Conservation (phyloP, 495 filamentous ascomycete genomes). For the Penicillium cinerascens region DNA sequence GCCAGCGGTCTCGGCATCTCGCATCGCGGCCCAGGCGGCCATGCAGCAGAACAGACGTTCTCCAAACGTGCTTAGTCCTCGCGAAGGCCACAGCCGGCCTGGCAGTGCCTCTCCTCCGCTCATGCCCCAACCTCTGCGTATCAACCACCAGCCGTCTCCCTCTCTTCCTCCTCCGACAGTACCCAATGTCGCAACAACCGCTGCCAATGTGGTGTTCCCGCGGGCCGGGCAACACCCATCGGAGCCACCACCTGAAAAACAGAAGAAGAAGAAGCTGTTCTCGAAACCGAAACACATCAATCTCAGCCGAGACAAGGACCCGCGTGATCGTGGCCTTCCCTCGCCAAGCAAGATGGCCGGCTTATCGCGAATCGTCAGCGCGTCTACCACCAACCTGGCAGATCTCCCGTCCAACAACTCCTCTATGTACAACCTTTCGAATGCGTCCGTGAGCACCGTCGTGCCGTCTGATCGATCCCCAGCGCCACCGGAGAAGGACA, state of each 20-base stretch:
- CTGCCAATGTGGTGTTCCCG: conserved; percentile 84
- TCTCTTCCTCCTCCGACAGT: conserved; percentile 55
- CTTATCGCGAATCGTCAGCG: conserved; percentile 63
- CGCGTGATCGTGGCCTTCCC: conserved; percentile 65
- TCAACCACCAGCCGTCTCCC: conserved; percentile 35
- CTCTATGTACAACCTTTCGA: conserved; percentile 77
- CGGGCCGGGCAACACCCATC: conserved; percentile 57
- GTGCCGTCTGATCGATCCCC: conserved; percentile 41
- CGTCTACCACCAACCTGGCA: conserved; percentile 70
- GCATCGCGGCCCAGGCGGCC: conserved; percentile 88
- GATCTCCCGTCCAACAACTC: conserved; percentile 62
- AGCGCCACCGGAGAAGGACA: conserved; percentile 32
- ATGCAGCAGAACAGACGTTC: conserved; percentile 79
- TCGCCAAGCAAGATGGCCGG: conserved; percentile 75
- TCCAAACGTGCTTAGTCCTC: conserved; percentile 55
- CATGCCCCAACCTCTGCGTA: conserved; percentile 20
- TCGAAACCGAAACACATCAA: conserved; percentile 82
- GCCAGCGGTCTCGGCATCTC: conserved; percentile 63
- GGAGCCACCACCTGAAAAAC: conserved; percentile 54
- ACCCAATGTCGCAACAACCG: conserved; percentile 69
- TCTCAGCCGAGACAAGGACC: conserved; percentile 66
- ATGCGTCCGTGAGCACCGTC: conserved; percentile 81
- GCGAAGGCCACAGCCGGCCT: conserved; percentile 33
- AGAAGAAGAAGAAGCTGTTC: conserved; percentile 89
- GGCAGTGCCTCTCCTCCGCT: conserved; percentile 47